Base-by-base conservation (phyloP, 1,284 basidiomycete genomes). In the Sporisorium scitamineum region DNA sequence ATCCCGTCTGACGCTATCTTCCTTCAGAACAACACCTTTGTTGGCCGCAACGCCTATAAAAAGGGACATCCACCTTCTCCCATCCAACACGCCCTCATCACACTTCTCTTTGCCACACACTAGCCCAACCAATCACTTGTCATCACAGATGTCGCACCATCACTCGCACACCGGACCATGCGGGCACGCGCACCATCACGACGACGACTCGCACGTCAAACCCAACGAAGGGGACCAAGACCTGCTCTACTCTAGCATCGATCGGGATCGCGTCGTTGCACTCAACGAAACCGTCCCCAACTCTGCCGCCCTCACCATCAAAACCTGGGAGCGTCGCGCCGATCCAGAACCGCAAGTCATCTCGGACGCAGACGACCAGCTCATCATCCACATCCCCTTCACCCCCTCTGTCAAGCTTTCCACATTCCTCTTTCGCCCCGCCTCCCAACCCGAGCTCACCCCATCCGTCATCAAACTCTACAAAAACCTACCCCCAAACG, bases 191-290 rank as follows among this genome's bases (percentile, higher is more conserved):
- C 76, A 78, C 45, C 37, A 63, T 13, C 77, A 79, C 57, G 77
- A 83, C 51, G 81, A 84, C 44, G 82, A 80, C 27, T 81, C 81
- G 42, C 82, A 83, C 55, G 68, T 82, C 29, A 74, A 73, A 34
- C 68, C 78, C 0, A 78, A 76, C 31, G 73, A 78, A 48, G 81
- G 83, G 9, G 71, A 79, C 44, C 83, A 84, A 41, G 76, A 84
- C 32, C 53, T 76, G 14, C 72, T 83, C 26, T 83, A 73, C 50
- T 32, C 37, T 11, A 55, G 52, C 29, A 78, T 83, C 37, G 81
- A 84, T 52, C 71, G 71, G 5, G 76, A 80, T 26, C 67, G 61
- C 14, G 69, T 83, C 26, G 45, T 58, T 1, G 70, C 72, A 8
- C 73, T 84, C 54, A 84, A 84, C 68, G 83, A 82, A 59, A 24